Percentiles rank a stretch among this genome's conserved stretches.
Conservation (phyloP, 805 yeast species). For the Spathaspora sp. region DNA sequence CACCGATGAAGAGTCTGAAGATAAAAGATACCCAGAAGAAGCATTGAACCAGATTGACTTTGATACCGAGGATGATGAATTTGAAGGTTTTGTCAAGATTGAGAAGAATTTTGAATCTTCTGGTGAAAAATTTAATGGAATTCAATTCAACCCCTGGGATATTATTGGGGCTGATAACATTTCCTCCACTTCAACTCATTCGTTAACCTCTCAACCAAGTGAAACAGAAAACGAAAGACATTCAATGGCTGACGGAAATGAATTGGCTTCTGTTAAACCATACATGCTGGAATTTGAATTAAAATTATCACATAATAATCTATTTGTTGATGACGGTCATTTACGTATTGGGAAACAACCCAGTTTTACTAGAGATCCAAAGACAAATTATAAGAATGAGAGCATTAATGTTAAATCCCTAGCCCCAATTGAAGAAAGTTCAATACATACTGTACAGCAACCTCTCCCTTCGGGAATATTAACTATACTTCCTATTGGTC, state of each 20-base stretch:
- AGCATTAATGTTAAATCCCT: not conserved
- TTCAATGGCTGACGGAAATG: not conserved
- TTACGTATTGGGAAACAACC: not conserved
- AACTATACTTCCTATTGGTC: not conserved
- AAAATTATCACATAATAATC: not conserved
- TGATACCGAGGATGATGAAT: not conserved
- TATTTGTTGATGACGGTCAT: not conserved
- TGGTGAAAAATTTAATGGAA: not conserved
- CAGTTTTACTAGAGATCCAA: no score
- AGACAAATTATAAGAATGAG: not conserved
- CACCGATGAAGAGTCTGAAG: not conserved
- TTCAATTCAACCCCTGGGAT: not conserved
- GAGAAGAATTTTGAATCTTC: not conserved
- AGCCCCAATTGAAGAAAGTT: not conserved
- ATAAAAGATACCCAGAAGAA: not conserved
- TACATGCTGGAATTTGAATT: no score
- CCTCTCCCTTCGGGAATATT: not conserved
- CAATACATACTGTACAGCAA: not conserved
- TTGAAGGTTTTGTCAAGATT: not conserved
- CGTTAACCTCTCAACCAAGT: not conserved
- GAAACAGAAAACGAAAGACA: not conserved
- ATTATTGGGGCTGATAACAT: not conserved
- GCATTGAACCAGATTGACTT: not conserved
- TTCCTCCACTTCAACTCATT: not conserved
- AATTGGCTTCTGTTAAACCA: not conserved